A percentile compares a stretch with the other conserved stretches of the same genome.
These are phyloP conservation scores for Pythium sukuiense DNA, from an alignment of 352 stramenopile genomes.

Conservation along the genomic window DNA sequence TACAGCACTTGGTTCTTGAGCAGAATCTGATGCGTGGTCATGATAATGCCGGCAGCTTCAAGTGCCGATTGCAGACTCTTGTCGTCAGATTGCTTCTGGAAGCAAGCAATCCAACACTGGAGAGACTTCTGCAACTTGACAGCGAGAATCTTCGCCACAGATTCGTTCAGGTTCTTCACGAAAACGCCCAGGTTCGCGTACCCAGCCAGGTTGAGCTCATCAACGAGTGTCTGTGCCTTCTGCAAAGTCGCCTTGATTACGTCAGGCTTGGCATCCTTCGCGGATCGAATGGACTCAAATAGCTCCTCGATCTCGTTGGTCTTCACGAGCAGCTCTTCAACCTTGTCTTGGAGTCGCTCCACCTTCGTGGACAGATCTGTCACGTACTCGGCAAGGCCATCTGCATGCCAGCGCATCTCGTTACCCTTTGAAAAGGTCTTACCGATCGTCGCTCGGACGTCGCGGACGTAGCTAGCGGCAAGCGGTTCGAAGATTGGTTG, in stretches of 20 bases:
- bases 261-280: constrained; percentile 51
- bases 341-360: constrained; percentile 96
- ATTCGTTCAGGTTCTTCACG: constrained; percentile 89
- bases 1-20: constrained; percentile 97
- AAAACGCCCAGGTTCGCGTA: constrained; percentile 93
- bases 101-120: constrained; percentile 69
- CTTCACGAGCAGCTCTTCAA: constrained; percentile 95
- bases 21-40: constrained; percentile 91
- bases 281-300: constrained; percentile 74
- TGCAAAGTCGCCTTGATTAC: constrained; percentile 66
- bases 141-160: constrained; percentile 85
- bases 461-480: constrained; percentile 69
- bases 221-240: constrained; percentile 91
- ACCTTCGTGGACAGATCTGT: constrained; percentile 91
- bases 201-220: constrained; percentile 94
- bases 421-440: constrained; percentile 89
- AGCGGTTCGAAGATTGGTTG: constrained; percentile 84
- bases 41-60: constrained; percentile 40
- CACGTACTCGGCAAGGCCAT: constrained; percentile 87
- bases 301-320: constrained; percentile 91
- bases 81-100: constrained; percentile 59
- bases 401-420: constrained; percentile 89
- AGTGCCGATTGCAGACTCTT: constrained; percentile 53
- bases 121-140: constrained; percentile 73
- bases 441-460: constrained; percentile 83